Base-by-base conservation (phyloP, 2,329 filamentous ascomycete genomes). In the Fusarium compactum region DNA sequence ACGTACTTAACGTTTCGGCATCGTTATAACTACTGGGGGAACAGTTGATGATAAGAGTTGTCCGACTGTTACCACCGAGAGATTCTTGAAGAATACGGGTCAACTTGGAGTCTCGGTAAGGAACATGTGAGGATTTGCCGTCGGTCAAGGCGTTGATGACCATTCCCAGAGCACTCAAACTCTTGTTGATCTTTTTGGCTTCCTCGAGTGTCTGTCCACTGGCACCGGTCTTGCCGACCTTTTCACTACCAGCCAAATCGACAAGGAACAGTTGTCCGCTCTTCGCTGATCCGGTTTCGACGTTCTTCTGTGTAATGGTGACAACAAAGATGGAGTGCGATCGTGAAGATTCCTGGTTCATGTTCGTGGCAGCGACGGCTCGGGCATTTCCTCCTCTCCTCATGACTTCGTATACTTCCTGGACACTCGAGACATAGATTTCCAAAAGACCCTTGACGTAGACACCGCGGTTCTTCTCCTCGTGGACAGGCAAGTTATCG, bases 171-270 rank as follows among this genome's bases (percentile, higher is more conserved):
- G 96, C 95, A 83, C 95, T 98, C 85, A 99, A 88, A 86, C 94
- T 98, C 87, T 98, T 98, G 88, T 99, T 99, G 87, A 99, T 99
- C 87, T 99, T 99, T 87, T 98, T 98, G 66, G 96, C 96, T 81
- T 99, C 96, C 81, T 98, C 96, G 45, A 99, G 86, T 7, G 95
- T 98, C 82, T 98, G 96, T 61, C 96, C 96, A 79, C 94, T 98
- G 68, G 96, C 96, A 74, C 96, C 96, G 30, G 96, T 99, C 87
- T 99, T 98, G 79, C 96, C 95, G 54, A 98, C 94, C 85, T 98
- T 98, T 84, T 99, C 96, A 78, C 94, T 97, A 86, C 96, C 96
- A 56, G 96, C 96, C 85, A 99, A 85, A 90, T 99, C 96, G 70
- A 99, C 96, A 80, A 99, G 85, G 87, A 98, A 98, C 24, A 99